Evolutionary conservation across 179 eudicot species (phyloP), one percentile per base, ranked within the genome.

Genomic region (Beta corolliflora): DNA sequence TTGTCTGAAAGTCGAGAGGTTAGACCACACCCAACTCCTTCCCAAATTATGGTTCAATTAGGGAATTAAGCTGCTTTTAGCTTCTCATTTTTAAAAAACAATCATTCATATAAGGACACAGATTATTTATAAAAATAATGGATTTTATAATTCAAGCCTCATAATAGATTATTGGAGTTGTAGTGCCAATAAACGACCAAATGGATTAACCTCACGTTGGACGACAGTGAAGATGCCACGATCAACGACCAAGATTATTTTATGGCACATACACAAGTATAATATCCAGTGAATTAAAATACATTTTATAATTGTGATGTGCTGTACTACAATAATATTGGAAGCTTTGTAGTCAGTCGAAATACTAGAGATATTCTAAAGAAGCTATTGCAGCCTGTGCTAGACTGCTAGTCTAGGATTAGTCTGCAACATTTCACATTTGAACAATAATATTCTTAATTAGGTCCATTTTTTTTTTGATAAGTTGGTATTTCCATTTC

Each of bases 161-260:
- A 25, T 25, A 66, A 36, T 66, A 66, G 70, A 66, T 7, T 41
- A 68, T 36, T 68, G 5, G 12, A 68, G 6, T 41, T 16, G 53
- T 69, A 41, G 73, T 44, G 52, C 44, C 1, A 5, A 9, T 54
- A 73, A 52, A 56, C 45, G 54, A 75, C 78, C 67, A 75, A 36
- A 75, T 75, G 78, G 78, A 75, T 75, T 56, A n/a, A 75, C 68
- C 54, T 69, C 78, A 75, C 1, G 31, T n/a, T 59, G 65, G 46
- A 19, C 45, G 23, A 19, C 53, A 59, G 14, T 56, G 8, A 19
- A 59, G 68, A 58, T 56, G 66, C 65, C 78, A 55, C 78, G 68
- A 58, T 48, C 54, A 73, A 58, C 67, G 53, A 41, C 23, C 13
- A 41, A 8, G 1, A 16, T 41, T 69, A 44, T 69, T 69, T 69